Conservation (phyloP, 768 basidiomycete genomes). For the Tricholoma hemisulphureum region DNA sequence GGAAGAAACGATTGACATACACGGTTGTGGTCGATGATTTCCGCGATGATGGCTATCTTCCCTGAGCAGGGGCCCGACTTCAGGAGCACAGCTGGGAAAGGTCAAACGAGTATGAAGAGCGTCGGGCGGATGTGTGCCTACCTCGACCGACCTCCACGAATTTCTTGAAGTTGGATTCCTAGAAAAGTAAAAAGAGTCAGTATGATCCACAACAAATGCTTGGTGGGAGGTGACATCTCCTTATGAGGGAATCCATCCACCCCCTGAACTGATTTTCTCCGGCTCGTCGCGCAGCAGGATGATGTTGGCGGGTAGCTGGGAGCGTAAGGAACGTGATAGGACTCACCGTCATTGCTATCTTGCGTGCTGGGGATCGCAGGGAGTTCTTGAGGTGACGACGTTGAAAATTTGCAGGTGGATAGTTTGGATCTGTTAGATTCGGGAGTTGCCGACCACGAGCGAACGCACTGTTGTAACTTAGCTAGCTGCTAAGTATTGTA, state of each 20-base stretch:
- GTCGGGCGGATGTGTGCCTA: slow-evolving; percentile 32
- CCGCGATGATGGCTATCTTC: slow-evolving; percentile 91
- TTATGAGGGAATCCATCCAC: slow-evolving; percentile 19
- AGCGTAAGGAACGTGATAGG: slow-evolving; percentile 8
- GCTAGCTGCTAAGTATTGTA: no score
- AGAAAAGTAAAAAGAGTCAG: slow-evolving; percentile 8
- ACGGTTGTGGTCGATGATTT: slow-evolving; percentile 99
- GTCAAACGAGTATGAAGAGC: background rate
- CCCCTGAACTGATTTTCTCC: slow-evolving; percentile 13
- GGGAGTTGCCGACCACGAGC: slow-evolving; percentile 19
- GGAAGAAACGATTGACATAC: slow-evolving; percentile 44
- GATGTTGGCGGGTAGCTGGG: slow-evolving; percentile 14
- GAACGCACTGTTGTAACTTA: no score
- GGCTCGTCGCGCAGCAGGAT: slow-evolving; percentile 10
- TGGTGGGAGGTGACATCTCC: slow-evolving; percentile 10
- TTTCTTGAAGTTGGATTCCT: slow-evolving; percentile 91
- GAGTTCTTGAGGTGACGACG: slow-evolving; percentile 24
- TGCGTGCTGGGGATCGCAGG: slow-evolving; percentile 30
- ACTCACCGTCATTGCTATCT: slow-evolving; percentile 34
- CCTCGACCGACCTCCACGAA: slow-evolving; percentile 99
- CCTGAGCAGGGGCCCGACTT: slow-evolving; percentile 82
- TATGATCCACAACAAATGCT: no score
- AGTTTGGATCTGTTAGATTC: slow-evolving; percentile 20
- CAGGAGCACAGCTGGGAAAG: slow-evolving; percentile 81
- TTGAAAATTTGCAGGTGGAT: slow-evolving; percentile 11